Percentiles rank a stretch among this genome's conserved stretches.
Evolutionary conservation across 2,329 filamentous ascomycete genomes (phyloP).

Genomic region (Aspergillus glaucus): DNA sequence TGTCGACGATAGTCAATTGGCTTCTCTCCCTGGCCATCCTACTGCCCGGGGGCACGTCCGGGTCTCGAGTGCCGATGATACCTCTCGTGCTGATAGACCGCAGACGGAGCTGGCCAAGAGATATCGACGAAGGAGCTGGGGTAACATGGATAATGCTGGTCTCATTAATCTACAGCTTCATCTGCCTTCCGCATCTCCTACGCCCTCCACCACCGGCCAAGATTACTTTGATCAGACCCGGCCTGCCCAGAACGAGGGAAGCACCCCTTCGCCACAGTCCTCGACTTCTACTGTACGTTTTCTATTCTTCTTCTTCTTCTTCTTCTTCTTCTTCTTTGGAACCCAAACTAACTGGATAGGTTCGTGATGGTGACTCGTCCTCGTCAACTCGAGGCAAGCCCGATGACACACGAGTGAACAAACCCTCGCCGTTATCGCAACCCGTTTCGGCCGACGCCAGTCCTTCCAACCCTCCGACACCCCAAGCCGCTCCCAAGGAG

Average conservation of each 20-base stretch:
- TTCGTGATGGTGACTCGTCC: not conserved
- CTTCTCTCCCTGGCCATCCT: slow-evolving; percentile 31
- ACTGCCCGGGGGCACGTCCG: slow-evolving; percentile 43
- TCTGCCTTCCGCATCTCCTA: slow-evolving; percentile 25
- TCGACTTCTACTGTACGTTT: slow-evolving; percentile 36
- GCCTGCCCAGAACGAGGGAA: slow-evolving; percentile 53
- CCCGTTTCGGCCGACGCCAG: slow-evolving; percentile 49
- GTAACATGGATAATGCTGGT: slow-evolving; percentile 51
- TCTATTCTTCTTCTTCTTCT: not conserved
- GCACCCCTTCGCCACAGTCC: slow-evolving; percentile 45
- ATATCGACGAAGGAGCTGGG: slow-evolving; percentile 76
- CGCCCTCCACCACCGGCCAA: slow-evolving; percentile 26
- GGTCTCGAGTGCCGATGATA: slow-evolving; percentile 63
- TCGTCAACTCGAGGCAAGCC: slow-evolving; percentile 40
- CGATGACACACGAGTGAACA: slow-evolving; percentile 57
- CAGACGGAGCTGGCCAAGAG: slow-evolving; percentile 65
- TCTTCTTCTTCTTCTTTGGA: not conserved
- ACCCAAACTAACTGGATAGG: not conserved
- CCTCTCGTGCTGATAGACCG: slow-evolving; percentile 48
- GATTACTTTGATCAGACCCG: slow-evolving; percentile 29
- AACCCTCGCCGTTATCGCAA: slow-evolving; percentile 68
- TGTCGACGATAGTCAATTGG: slow-evolving; percentile 10
- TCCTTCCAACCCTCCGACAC: slow-evolving; percentile 12
- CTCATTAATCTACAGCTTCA: slow-evolving; percentile 30
- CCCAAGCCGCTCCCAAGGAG: slow-evolving; percentile 16